Base-by-base conservation (phyloP, 148 eudicot species). In the Rhododendron vialii region DNA sequence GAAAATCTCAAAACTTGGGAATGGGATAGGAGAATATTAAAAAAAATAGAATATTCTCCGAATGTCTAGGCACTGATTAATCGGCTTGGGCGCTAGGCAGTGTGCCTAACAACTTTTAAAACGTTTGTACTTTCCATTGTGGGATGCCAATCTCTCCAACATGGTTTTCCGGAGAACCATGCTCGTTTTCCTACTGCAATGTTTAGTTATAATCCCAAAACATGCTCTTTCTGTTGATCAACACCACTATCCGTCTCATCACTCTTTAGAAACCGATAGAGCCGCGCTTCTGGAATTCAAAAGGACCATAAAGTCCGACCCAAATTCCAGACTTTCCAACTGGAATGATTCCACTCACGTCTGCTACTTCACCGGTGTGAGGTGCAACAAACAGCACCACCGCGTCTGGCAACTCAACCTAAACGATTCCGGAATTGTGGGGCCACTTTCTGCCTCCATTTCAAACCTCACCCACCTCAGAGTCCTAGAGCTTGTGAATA, bases 261-360 rank as follows among this genome's bases (percentile, higher is more conserved):
- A 86, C 88, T 86, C 90, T 38, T 35, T 86, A 28, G 82, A 88
- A 0, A 86, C 87, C 6, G 92, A 90, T 55, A 90, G 75, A 90
- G 83, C 85, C 13, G 82, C 92, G 18, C 89, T 90, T 36, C 86
- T 90, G 50, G 89, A 53, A 50, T 90, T 90, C 86, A 90, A 87
- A 67, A 80, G 22, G 36, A 65, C 45, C 74, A 82, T 85, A 71
- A 20, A 38, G 10, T 43, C 20, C 8, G 89, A 87, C 86, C 92
- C 90, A 4, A 30, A 84, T 79, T 84, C 79, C 17, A 78, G 14
- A 17, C 88, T 90, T 43, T 38, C 47, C 35, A 90, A 88, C 84
- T 90, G 92, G 92, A 85, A 88, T 38, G 85, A 90, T 82, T 47
- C 81, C 80, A 88, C 82, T 63, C 33, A 79, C 18, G 90, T 88